These are phyloP conservation scores for Tuber umbilicatum DNA, from an alignment of 495 filamentous ascomycete genomes.

Conservation along the genomic window DNA sequence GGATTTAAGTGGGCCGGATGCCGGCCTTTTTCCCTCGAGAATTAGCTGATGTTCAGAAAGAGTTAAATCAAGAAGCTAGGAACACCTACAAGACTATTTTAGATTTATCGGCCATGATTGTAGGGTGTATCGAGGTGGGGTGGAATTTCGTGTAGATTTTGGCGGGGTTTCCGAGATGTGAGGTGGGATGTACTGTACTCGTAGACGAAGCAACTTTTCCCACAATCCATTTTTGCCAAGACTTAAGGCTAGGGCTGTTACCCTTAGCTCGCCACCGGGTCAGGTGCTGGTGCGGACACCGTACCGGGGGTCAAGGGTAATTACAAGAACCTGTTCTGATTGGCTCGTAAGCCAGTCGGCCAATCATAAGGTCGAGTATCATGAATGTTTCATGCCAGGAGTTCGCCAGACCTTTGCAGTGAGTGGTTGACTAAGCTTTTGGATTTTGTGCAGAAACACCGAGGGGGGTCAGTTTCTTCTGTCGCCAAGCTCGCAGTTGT, in stretches of 20 bases:
- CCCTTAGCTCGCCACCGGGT: not conserved
- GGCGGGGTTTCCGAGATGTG: slow-evolving; percentile 19
- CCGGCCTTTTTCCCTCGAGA: slow-evolving; percentile 11
- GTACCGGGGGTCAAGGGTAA: no score
- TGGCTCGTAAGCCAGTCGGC: no score
- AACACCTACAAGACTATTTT: not conserved
- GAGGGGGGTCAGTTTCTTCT: no score
- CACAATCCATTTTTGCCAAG: slow-evolving; percentile 36
- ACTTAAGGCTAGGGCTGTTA: slow-evolving; percentile 29
- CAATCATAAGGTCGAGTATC: no score
- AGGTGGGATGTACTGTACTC: slow-evolving; percentile 26
- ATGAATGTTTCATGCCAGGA: no score
- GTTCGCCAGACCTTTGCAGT: no score
- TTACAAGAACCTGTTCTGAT: no score
- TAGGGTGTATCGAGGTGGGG: not conserved
- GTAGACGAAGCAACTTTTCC: slow-evolving; percentile 23
- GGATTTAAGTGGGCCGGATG: slow-evolving; percentile 52
- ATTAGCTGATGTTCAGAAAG: not conserved
- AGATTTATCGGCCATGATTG: slow-evolving; percentile 31
- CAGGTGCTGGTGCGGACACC: no score
- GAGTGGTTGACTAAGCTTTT: no score
- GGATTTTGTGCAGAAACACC: no score
- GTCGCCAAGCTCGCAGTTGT: no score
- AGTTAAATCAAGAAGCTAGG: slow-evolving; percentile 18
- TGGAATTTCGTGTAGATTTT: slow-evolving; percentile 13